Evolutionary conservation across 495 filamentous ascomycete genomes (phyloP), one percentile per base, ranked within the genome.

Genomic region (Evernia prunastri): DNA sequence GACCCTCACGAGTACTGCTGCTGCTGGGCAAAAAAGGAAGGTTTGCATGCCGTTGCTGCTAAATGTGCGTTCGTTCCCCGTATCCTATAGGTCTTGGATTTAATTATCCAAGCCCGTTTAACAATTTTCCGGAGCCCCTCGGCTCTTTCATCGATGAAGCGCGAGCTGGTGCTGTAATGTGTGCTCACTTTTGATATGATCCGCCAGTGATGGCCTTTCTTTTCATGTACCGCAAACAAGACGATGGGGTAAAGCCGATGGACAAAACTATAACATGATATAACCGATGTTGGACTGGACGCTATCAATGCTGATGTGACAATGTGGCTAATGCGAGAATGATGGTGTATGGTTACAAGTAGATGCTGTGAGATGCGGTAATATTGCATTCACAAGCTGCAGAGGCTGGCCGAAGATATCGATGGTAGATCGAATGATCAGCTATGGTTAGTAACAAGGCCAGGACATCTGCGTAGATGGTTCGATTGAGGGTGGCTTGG

Each of bases 261-360:
- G 31, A 49, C 36, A 9, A 33, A 62, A 47, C 40, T 62, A 47
- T 61, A 57, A 42, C 43, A 53, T 53, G 25, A 65, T 37, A 63
- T 33, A 63, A 51, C 37, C 45, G 61, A 65, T 61, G 62, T 59
- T 65, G 61, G 64, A 65, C 66, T 65, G 61, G 65, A 65, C 66
- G 66, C 66, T 68, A 68, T 65, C 62, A 68, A 65, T 68, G 66
- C 66, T 60, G 39, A 42, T n/a, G n/a, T 64, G 25, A 65, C 42
- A 36, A 68, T 51, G 36, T 58, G 43, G 66, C 61, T 64, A 63
- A 64, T 60, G 65, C 31, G 57, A 40, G n/a, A 49, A 42, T 59
- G 42, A 61, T 45, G 43, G 13, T 49, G 29, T 63, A 53, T 67
- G 47, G 59, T n/a, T 67, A 58, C 56, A 58, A 49, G 42, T 40